Evolutionary conservation across 208 protist genomes (phyloP), one percentile per base, ranked within the genome.

Genomic region (Trypanosoma theileri): DNA sequence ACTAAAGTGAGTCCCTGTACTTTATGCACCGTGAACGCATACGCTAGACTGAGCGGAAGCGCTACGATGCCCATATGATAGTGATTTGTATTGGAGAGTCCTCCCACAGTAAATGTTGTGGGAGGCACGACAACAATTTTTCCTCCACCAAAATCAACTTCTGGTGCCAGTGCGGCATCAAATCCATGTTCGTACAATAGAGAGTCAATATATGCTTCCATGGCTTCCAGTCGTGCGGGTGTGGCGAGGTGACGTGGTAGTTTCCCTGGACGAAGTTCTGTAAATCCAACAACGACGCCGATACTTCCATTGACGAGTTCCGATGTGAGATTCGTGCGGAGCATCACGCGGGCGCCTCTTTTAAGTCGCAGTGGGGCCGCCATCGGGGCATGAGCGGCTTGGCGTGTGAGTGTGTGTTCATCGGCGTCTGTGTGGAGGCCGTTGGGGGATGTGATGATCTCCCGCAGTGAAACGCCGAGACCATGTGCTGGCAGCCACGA

Each of bases 21-120:
- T 81, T 96, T 96, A 75, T 96, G 91, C 71, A 96, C 91, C 11
- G 91, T 96, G 73, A 96, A 96, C 68, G 91, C 91, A 69, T 94
- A 96, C 57, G 91, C 88, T 14, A 94, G 68, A 44, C 80, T 84
- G 48, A 96, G 86, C 7, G 91, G 91, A 10, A 96, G 66, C 41
- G 85, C 77, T 22, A 92, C 67, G 19, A 93, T 69, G 10, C 75
- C 79, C 46, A 86, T 62, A 58, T 71, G 66, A 71, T 93, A 96
- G 50, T 83, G 73, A 59, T 93, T 80, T 42, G 89, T 94, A 71
- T 89, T 90, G 8, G 83, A 71, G 24, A 80, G 31, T 31, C 91
- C 91, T 8, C 89, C 91, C 1, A 94, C 85, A 56, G 48, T 80
- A 59, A 90, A 87, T 10, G 66, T 66, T 17, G 79, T 72, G n/a